Percentiles rank a stretch among this genome's conserved stretches.
Evolutionary conservation across 2,329 filamentous ascomycete genomes (phyloP).

Genomic region (Ophiobolus disseminans): DNA sequence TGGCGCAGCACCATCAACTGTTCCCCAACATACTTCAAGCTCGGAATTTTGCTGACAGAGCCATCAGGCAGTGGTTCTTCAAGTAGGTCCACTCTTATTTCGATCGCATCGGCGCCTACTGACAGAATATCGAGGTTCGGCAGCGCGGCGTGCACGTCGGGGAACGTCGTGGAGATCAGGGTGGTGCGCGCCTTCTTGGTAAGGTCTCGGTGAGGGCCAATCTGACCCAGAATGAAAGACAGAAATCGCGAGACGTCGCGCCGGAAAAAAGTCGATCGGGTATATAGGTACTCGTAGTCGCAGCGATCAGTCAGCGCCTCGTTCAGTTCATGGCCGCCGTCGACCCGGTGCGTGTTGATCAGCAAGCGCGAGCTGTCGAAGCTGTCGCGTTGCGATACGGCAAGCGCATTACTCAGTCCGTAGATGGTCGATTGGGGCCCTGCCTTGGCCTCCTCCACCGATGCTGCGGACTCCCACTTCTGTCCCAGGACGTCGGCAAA

Average conservation of each 20-base stretch:
- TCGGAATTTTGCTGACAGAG: conserved; percentile 69
- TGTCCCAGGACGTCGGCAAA: conserved; percentile 83
- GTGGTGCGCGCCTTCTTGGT: conserved; percentile 81
- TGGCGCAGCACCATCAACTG: conserved; percentile 85
- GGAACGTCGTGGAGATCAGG: conserved; percentile 87
- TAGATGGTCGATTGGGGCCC: conserved; percentile 70
- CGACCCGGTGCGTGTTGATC: conserved; percentile 79
- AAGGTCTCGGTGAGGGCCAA: conserved; percentile 77
- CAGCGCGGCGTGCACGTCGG: conserved; percentile 80
- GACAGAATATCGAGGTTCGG: conserved; percentile 87
- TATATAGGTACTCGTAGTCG: conserved; percentile 89
- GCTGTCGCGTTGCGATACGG: conserved; percentile 64
- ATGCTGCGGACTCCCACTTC: conserved; percentile 66
- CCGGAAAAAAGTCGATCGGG: conserved; percentile 72
- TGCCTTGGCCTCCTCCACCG: conserved; percentile 61
- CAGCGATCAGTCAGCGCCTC: conserved; percentile 69
- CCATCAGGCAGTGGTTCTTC: conserved; percentile 71
- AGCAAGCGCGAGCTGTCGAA: conserved; percentile 67
- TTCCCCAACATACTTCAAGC: conserved; percentile 82
- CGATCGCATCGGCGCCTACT: conserved; percentile 84
- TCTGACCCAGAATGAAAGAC: conserved; percentile 80
- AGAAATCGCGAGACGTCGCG: conserved; percentile 80
- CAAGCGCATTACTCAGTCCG: conserved; percentile 66
- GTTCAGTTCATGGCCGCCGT: conserved; percentile 68
- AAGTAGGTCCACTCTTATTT: conserved; percentile 82